Evolutionary conservation across 768 basidiomycete genomes (phyloP).

Genomic region (Lanmaoa rubissima): DNA sequence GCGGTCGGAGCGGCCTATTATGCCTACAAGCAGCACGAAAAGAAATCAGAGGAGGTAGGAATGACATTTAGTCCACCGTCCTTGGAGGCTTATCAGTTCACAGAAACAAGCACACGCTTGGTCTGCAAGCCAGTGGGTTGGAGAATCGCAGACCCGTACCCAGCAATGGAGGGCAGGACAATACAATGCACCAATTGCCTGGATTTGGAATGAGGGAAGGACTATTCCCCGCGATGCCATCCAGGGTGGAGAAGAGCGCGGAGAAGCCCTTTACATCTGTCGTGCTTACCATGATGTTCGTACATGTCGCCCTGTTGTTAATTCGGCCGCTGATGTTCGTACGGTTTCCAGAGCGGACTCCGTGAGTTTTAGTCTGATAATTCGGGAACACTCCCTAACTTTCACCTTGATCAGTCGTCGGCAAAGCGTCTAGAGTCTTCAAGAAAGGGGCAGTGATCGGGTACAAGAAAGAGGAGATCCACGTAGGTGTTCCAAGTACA

Average conservation of each 20-base stretch:
- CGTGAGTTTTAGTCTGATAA: slow-evolving; percentile 36
- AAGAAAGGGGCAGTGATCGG: slow-evolving; percentile 65
- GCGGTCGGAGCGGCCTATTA: slow-evolving; percentile 48
- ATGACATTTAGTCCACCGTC: not conserved
- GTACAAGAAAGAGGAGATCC: slow-evolving; percentile 54
- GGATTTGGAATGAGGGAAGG: slow-evolving; percentile 60
- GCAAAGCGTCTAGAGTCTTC: slow-evolving; percentile 59
- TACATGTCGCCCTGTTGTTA: not conserved
- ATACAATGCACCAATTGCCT: slow-evolving; percentile 49
- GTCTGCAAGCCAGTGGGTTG: slow-evolving; percentile 52
- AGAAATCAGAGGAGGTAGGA: slow-evolving; percentile 55
- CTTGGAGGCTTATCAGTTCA: not conserved
- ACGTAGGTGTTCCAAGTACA: slow-evolving; percentile 39
- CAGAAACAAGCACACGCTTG: slow-evolving; percentile 53
- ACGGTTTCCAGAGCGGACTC: slow-evolving; percentile 45
- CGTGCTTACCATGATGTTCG: slow-evolving; percentile 59
- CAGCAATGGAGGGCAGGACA: slow-evolving; percentile 44
- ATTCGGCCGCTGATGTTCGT: slow-evolving; percentile 3
- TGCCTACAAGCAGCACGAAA: slow-evolving; percentile 55
- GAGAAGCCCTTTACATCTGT: slow-evolving; percentile 53
- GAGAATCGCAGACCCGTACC: slow-evolving; percentile 56
- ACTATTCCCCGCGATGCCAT: slow-evolving; percentile 60
- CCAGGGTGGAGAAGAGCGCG: slow-evolving; percentile 52
- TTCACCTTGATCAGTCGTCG: slow-evolving; percentile 46
- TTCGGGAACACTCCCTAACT: not conserved